Evolutionary conservation across 495 filamentous ascomycete species (phyloP).

Genomic region (Xylaria cubensis): DNA sequence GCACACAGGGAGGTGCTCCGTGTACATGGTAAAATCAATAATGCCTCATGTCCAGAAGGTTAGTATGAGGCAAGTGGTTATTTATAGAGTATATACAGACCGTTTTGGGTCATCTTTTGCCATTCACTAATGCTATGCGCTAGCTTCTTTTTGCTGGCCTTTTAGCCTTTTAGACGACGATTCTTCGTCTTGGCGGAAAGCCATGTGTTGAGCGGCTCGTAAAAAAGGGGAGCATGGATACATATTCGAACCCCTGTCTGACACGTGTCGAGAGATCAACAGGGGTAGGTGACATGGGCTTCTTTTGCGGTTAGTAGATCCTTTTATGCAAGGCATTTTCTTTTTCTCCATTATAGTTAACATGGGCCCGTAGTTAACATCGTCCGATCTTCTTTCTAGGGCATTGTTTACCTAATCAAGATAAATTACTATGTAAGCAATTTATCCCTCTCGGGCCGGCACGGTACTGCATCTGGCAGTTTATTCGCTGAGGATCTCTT

Average conservation of each 20-base stretch:
- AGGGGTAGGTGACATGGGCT: neutral
- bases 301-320: conserved; percentile 24
- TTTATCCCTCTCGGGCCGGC: neutral
- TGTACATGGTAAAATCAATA: conserved; percentile 16
- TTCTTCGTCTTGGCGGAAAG: neutral
- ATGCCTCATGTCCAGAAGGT: conserved; percentile 12
- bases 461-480: neutral
- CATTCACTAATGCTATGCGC: conserved; percentile 10
- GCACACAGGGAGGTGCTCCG: neutral
- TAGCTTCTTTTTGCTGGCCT: neutral
- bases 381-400: neutral
- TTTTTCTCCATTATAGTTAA: neutral
- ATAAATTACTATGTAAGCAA: conserved; percentile 5
- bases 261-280: conserved; percentile 25
- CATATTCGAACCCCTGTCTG: conserved; percentile 21
- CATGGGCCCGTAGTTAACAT: no score
- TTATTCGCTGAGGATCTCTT: conserved; percentile 4
- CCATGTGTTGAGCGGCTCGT: conserved; percentile 4
- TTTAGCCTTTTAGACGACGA: neutral
- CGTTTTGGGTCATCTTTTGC: neutral
- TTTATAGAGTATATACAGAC: conserved; percentile 22
- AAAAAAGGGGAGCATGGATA: conserved; percentile 15
- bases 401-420: neutral
- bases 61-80: conserved; percentile 7
- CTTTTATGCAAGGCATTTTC: conserved; percentile 21